Evolutionary conservation across 2,329 filamentous ascomycete species (phyloP).

Genomic region (Fragosphaeria purpurea): DNA sequence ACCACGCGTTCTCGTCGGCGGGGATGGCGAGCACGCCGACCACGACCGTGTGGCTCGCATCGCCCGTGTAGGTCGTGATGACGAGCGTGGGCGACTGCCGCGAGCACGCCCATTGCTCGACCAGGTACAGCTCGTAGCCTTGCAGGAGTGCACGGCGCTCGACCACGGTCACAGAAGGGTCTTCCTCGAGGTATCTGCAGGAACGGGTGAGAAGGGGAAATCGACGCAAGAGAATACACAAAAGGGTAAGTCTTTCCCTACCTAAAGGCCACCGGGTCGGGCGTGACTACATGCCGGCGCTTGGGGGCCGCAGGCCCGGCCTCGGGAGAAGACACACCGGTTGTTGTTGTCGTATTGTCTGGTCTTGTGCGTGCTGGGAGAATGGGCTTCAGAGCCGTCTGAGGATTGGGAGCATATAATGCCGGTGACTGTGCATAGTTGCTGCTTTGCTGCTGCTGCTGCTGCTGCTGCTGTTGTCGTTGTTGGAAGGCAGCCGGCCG

Average conservation of each 20-base stretch:
- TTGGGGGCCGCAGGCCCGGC: conserved; percentile 9
- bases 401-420: too few species aligned
- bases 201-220: too few species aligned
- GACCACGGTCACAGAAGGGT: conserved; percentile 63
- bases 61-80: conserved; percentile 88
- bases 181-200: conserved; percentile 70
- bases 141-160: conserved; percentile 59
- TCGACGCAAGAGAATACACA: conserved; percentile 8
- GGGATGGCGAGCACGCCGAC: conserved; percentile 77
- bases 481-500: conserved; percentile 1
- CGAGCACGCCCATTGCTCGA: conserved; percentile 97
- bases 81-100: conserved; percentile 81
- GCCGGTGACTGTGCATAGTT: too few species aligned
- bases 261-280: conserved; percentile 49
- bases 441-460: too few species aligned
- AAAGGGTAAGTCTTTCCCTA: conserved; percentile 15
- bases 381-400: conserved; percentile 2
- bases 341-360: background rate
- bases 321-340: background rate
- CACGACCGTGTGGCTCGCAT: conserved; percentile 65
- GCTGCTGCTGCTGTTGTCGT: background rate
- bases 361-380: background rate
- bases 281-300: conserved; percentile 42
- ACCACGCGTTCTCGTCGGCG: conserved; percentile 70
- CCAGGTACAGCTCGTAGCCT: conserved; percentile 87